phyloP scores from a whole-genome alignment of 169 alveolate genomes.

The Eimeria nieschulzi region DNA sequence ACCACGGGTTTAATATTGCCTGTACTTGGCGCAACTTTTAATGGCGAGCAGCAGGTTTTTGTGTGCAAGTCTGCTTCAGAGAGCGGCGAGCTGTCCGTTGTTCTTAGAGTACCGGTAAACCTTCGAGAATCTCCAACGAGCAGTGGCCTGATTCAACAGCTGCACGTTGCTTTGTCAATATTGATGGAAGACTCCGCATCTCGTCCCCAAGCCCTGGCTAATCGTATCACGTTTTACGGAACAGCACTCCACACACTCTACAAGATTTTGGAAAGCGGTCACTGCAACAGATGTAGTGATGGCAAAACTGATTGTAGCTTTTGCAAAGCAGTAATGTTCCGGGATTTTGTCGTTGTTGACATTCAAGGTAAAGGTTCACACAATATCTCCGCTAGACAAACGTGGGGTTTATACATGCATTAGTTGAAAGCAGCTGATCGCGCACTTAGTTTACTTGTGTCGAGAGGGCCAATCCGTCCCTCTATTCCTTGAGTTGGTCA shows the following conservation, averaged over 20 bases:
- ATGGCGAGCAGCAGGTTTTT: no score
- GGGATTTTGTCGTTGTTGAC: conserved; percentile 43
- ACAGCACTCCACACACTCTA: conserved; percentile 44
- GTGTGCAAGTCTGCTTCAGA: conserved; percentile 2
- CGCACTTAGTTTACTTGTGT: no score
- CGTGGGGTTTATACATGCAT: no score
- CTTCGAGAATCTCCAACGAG: conserved; percentile 52
- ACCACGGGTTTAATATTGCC: no score
- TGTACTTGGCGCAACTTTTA: no score
- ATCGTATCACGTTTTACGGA: conserved; percentile 43
- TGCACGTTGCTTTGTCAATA: conserved; percentile 14
- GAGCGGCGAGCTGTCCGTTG: conserved; percentile 22
- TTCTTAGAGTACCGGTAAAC: conserved; percentile 35
- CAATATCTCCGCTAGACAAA: no score
- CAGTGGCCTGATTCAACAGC: conserved; percentile 24
- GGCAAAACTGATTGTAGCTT: conserved; percentile 16
- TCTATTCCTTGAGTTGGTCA: no score
- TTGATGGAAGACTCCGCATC: conserved; percentile 47
- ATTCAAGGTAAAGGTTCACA: conserved; percentile 24
- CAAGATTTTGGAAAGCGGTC: conserved; percentile 58
- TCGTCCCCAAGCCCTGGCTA: conserved; percentile 30
- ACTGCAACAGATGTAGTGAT: conserved; percentile 37
- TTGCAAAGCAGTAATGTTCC: conserved; percentile 53
- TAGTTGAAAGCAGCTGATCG: no score
- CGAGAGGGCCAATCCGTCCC: no score